These are phyloP conservation scores for Pochonia chlamydosporia DNA, from an alignment of 2,329 filamentous ascomycete genomes.

Conservation along the genomic window DNA sequence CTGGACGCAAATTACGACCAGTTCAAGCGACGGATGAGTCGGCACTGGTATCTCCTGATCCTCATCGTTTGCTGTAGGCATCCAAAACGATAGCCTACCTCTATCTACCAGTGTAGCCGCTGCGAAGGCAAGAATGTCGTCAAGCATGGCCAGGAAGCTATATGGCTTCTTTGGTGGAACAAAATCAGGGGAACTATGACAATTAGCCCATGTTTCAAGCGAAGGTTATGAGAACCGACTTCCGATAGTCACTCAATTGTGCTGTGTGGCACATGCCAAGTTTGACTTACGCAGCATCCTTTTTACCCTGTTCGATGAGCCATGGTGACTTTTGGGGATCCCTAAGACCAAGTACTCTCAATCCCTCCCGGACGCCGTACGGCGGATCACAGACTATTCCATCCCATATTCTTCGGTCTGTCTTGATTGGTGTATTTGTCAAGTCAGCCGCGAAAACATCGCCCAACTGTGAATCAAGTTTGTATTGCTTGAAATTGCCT, in stretches of 20 bases:
- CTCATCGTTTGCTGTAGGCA: slow-evolving; percentile 83
- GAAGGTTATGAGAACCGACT: too few species aligned
- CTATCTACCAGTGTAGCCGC: slow-evolving; percentile 68
- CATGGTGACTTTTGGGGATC: slow-evolving; percentile 56
- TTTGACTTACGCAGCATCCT: slow-evolving; percentile 57
- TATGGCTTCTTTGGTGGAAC: slow-evolving; percentile 89
- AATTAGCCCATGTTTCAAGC: slow-evolving; percentile 8
- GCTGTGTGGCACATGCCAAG: neutral
- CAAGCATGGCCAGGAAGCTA: slow-evolving; percentile 82
- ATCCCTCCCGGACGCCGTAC: slow-evolving; percentile 87
- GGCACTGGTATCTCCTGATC: slow-evolving; percentile 73
- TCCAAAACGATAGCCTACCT: slow-evolving; percentile 89
- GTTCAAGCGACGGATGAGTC: slow-evolving; percentile 65
- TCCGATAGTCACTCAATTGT: too few species aligned
- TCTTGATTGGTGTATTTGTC: slow-evolving; percentile 74
- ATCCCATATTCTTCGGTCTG: slow-evolving; percentile 60
- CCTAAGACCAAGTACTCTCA: slow-evolving; percentile 77
- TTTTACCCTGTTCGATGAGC: slow-evolving; percentile 63
- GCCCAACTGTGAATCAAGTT: slow-evolving; percentile 57
- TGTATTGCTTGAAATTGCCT: slow-evolving; percentile 84
- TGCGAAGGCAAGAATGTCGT: slow-evolving; percentile 83
- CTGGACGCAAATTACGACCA: slow-evolving; percentile 75
- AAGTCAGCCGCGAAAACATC: slow-evolving; percentile 82
- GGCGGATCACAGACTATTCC: slow-evolving; percentile 94
- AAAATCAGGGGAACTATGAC: slow-evolving; percentile 50